A percentile compares a stretch with the other conserved stretches of the same genome.
Conservation (phyloP, 805 yeast genomes). For the Starmerella apis region DNA sequence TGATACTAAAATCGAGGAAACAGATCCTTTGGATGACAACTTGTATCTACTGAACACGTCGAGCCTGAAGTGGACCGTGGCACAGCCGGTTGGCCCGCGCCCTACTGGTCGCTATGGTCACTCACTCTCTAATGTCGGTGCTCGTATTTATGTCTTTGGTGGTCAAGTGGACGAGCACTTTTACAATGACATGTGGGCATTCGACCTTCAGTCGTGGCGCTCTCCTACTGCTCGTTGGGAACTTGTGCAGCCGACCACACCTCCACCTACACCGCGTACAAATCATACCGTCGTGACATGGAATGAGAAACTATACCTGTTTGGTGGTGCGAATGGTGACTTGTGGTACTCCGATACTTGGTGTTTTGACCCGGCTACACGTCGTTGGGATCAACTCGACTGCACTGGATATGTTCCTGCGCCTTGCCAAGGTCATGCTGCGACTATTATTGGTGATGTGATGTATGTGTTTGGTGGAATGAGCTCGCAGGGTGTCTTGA, state of each 20-base stretch:
- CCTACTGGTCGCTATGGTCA: constrained; percentile 95
- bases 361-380: constrained; percentile 59
- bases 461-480: constrained; percentile 88
- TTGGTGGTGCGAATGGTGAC: constrained; percentile 82
- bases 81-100: constrained; percentile 60
- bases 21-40: constrained; percentile 79
- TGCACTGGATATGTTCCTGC: constrained; percentile 70
- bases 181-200: constrained; percentile 74
- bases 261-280: constrained; percentile 51
- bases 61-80: constrained; percentile 67
- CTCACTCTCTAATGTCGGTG: constrained; percentile 62
- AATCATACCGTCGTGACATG: constrained; percentile 82
- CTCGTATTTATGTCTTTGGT: constrained; percentile 72
- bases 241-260: constrained; percentile 45
- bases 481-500: constrained; percentile 56
- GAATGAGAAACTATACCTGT: constrained; percentile 68
- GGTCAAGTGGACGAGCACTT: constrained; percentile 82
- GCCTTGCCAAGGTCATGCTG: constrained; percentile 85
- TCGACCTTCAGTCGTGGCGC: constrained; percentile 78
- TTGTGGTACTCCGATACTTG: constrained; percentile 66
- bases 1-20: constrained; percentile 61
- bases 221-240: constrained; percentile 81
- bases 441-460: constrained; percentile 64
- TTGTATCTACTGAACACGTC: constrained; percentile 76
- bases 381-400: constrained; percentile 59